phyloP scores from a whole-genome alignment of 2,329 filamentous ascomycete species.

The Verticillium nubilum region DNA sequence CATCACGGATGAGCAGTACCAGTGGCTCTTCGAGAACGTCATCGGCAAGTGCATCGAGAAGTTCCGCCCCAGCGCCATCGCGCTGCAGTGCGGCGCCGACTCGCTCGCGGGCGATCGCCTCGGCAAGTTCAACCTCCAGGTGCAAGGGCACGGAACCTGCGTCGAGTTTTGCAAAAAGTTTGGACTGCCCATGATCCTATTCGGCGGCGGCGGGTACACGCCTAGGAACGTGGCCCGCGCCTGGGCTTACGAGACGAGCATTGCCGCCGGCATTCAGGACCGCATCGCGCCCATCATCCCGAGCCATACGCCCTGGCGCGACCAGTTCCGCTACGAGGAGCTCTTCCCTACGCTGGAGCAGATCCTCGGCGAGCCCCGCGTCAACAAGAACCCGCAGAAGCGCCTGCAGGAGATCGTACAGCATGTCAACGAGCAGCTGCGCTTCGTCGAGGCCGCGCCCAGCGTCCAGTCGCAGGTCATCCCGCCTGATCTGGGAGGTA shows the following conservation, averaged over 20 bases:
- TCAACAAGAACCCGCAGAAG: constrained; percentile 75
- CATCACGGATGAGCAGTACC: constrained; percentile 87
- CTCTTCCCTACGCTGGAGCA: constrained; percentile 82
- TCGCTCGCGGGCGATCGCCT: constrained; percentile 89
- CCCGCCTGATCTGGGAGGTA: constrained; percentile 66
- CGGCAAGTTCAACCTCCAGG: constrained; percentile 94
- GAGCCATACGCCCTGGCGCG: constrained; percentile 74
- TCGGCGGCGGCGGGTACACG: constrained; percentile 94
- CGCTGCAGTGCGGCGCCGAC: constrained; percentile 93
- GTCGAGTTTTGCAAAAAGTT: constrained; percentile 83
- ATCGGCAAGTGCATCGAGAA: constrained; percentile 72
- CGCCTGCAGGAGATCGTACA: constrained; percentile 69
- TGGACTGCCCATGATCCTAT: constrained; percentile 76
- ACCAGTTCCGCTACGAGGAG: constrained; percentile 76
- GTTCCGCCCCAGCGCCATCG: constrained; percentile 87
- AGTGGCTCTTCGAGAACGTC: constrained; percentile 75
- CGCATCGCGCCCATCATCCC: constrained; percentile 71
- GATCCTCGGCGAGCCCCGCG: constrained; percentile 59
- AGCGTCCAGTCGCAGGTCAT: constrained; percentile 82
- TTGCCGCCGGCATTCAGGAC: constrained; percentile 71
- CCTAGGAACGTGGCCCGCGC: constrained; percentile 93
- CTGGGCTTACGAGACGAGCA: constrained; percentile 94
- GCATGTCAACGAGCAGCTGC: constrained; percentile 77
- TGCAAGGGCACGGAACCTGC: constrained; percentile 88
- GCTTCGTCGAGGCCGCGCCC: constrained; percentile 78